phyloP scores from a whole-genome alignment of 495 filamentous ascomycete species.

The Pyronema omphalodes region DNA sequence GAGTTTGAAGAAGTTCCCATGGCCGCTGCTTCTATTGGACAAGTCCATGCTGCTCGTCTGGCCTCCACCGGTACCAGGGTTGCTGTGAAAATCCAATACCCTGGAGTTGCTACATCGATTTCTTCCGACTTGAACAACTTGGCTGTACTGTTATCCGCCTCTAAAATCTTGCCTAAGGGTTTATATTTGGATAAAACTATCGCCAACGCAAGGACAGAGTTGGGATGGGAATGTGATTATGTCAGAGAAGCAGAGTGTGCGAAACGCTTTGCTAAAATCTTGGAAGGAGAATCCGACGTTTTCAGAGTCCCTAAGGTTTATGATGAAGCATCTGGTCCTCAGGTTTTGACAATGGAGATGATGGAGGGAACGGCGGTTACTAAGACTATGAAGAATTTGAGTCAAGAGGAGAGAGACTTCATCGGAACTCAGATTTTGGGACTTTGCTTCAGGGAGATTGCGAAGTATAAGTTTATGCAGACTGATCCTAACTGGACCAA shows the following conservation, averaged over 20 bases:
- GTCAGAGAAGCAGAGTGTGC: constrained; percentile 65
- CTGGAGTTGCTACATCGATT: constrained; percentile 88
- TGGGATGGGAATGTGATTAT: constrained; percentile 97
- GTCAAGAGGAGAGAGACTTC: constrained; percentile 74
- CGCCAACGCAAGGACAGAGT: constrained; percentile 79
- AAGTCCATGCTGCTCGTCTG: constrained; percentile 79
- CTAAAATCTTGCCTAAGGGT: constrained; percentile 71
- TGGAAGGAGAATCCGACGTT: constrained; percentile 45
- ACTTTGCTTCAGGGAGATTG: constrained; percentile 81
- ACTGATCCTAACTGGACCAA: constrained; percentile 99
- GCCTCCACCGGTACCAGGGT: constrained; percentile 54
- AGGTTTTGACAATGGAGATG: constrained; percentile 84
- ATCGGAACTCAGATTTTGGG: constrained; percentile 83
- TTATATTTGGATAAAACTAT: constrained; percentile 94
- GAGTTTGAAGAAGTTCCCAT: constrained; percentile 83
- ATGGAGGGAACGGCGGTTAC: constrained; percentile 81
- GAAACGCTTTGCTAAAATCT: constrained; percentile 51
- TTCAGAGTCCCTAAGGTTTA: constrained; percentile 68
- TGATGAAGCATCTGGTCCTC: constrained; percentile 59
- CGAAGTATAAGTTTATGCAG: constrained; percentile 93
- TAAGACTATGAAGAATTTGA: constrained; percentile 46
- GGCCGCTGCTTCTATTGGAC: constrained; percentile 93
- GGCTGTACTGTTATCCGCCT: constrained; percentile 73
- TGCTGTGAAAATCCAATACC: constrained; percentile 93
- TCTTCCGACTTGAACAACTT: constrained; percentile 90